Base-by-base conservation (phyloP, 495 filamentous ascomycete genomes). In the Penicillium steckii region DNA sequence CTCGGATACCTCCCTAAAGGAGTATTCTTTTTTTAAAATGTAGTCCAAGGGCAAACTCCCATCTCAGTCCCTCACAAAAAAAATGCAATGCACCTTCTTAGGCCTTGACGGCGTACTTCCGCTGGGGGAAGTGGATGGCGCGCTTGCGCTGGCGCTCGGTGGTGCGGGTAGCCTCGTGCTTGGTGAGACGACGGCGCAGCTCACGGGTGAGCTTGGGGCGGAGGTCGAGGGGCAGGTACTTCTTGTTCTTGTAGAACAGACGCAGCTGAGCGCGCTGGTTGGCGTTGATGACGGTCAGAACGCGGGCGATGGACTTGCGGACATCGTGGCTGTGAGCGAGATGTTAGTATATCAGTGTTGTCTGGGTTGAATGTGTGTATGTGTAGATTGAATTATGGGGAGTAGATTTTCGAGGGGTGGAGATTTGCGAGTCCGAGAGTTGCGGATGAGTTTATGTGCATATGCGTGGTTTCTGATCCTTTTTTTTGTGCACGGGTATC, bases 231-330 rank as follows among this genome's bases (percentile, higher is more conserved):
- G 91, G 92, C 33, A 91, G 78, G 83, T 96, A 97, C 81, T 97
- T 97, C 88, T 97, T 97, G 84, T 84, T 85, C 84, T 95, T 94
- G 85, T 99, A 99, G 87, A 97, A 97, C 60, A 99, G 79, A 68
- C 94, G 93, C 65, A 99, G 89, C 79, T 97, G 94, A 48, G 90
- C 81, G 68, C 94, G 86, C 82, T 97, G 95, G 83, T 93, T 97
- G 75, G 89, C 85, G 84, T 97, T 97, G 86, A 97, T 96, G 81
- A 97, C 85, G 72, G 94, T 99, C 60, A 97, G 85, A 77, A 96
- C 88, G 62, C 91, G 91, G 72, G 94, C 95, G 74, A 99, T 95
- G 51, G 90, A 93, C 86, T 99, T 99, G 81, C 94, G 92, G 75
- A 99, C 83, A 78, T 99, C 94, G 83, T 95, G 90, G 76, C 93